Evolutionary conservation across 164 flowering plant genomes (phyloP).

Genomic region (Warburgia ugandensis): DNA sequence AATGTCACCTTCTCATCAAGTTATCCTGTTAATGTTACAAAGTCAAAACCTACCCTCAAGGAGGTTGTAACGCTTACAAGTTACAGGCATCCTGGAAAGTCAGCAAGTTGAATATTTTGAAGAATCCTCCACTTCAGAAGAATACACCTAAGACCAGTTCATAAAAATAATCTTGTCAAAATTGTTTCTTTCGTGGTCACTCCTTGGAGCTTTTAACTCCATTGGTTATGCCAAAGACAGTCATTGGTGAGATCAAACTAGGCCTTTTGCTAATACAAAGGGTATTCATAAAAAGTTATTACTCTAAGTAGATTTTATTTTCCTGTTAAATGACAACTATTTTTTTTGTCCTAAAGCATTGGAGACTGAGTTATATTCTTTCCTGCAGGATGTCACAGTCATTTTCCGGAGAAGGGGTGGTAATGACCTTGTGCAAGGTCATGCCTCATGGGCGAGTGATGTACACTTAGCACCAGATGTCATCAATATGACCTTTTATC

Average conservation of each 20-base stretch:
- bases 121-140: too few relatives aligned
- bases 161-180: too few relatives aligned
- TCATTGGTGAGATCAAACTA: not conserved
- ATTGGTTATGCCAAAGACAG: not conserved
- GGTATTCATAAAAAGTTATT: not conserved
- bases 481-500: constrained; percentile 82
- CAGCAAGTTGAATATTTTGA: too few relatives aligned
- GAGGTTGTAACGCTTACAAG: too few relatives aligned
- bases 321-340: not conserved
- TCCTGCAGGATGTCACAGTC: constrained; percentile 89
- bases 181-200: too few relatives aligned
- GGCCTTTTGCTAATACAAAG: not conserved
- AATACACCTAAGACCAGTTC: too few relatives aligned
- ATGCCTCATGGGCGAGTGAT: constrained; percentile 69
- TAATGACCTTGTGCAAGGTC: constrained; percentile 92
- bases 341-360: not conserved
- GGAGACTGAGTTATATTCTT: not conserved
- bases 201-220: too few relatives aligned
- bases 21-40: too few relatives aligned
- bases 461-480: constrained; percentile 79
- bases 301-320: too few relatives aligned
- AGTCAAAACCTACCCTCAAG: too few relatives aligned
- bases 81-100: too few relatives aligned
- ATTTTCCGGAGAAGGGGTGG: constrained; percentile 98
- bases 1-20: too few relatives aligned